Percentiles rank a stretch among this genome's conserved stretches.
Conservation (phyloP, 371 early-diverging fungal species). For the Mortierella sp. region DNA sequence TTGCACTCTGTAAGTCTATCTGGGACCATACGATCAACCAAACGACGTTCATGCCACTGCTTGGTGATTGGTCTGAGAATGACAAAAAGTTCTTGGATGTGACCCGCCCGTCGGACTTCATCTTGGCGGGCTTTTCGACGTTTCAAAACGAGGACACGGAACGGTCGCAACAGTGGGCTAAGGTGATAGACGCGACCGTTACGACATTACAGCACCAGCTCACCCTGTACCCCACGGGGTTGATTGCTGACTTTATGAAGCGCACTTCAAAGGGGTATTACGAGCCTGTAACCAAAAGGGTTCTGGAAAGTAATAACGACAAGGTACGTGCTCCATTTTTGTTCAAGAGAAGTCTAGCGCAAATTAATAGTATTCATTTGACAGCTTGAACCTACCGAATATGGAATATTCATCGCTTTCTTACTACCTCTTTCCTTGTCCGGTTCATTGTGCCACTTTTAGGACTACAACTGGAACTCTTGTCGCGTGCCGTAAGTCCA, state of each 20-base stretch:
- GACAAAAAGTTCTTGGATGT: constrained; percentile 56
- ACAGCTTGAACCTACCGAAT: not conserved
- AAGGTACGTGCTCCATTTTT: constrained; percentile 3
- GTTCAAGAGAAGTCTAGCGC: too few relatives aligned
- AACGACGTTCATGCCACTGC: constrained; percentile 62
- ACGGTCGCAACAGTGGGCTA: constrained; percentile 61
- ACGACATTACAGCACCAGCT: constrained; percentile 56
- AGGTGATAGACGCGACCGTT: constrained; percentile 61
- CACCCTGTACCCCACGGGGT: constrained; percentile 60
- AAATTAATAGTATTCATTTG: too few relatives aligned
- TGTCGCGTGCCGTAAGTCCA: constrained; percentile 41
- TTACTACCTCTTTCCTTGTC: not conserved
- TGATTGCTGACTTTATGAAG: constrained; percentile 68
- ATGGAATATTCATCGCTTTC: not conserved
- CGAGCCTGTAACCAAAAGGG: constrained; percentile 58
- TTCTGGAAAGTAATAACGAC: constrained; percentile 51
- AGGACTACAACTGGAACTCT: constrained; percentile 43
- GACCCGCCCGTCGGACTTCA: constrained; percentile 68
- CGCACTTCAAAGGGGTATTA: constrained; percentile 53
- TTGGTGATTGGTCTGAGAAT: constrained; percentile 69
- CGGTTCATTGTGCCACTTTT: too few relatives aligned
- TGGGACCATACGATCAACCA: constrained; percentile 64
- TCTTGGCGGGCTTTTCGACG: constrained; percentile 62
- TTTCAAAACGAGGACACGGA: constrained; percentile 65
- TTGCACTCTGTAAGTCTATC: constrained; percentile 56